A percentile compares a stretch with the other conserved stretches of the same genome.
Evolutionary conservation across 1,284 basidiomycete species (phyloP).

Genomic region (Ceratobasidium sp.): DNA sequence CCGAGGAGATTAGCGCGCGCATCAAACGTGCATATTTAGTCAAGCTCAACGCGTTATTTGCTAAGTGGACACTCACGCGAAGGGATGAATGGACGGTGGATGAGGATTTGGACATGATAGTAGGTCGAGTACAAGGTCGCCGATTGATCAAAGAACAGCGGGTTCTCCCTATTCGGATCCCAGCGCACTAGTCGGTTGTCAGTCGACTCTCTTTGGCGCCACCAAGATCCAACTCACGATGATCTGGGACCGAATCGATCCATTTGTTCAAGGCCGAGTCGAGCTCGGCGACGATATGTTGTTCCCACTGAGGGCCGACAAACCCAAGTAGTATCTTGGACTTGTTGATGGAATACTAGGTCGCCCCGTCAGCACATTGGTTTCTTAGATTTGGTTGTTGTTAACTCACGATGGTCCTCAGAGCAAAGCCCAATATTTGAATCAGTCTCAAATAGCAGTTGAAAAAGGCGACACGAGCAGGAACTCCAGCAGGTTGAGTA

Average conservation of each 20-base stretch:
- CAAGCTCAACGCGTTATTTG: neutral
- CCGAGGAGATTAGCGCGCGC: conserved; percentile 43
- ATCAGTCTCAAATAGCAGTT: conserved; percentile 72
- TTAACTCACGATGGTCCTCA: conserved; percentile 69
- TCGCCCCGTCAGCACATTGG: neutral
- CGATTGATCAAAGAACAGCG: conserved; percentile 71
- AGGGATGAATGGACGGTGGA: conserved; percentile 84
- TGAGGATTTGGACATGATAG: conserved; percentile 77
- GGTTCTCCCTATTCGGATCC: conserved; percentile 70
- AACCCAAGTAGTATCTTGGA: conserved; percentile 64
- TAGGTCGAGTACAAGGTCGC: conserved; percentile 69
- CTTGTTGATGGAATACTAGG: conserved; percentile 75
- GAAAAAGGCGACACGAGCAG: conserved; percentile 69
- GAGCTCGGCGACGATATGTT: conserved; percentile 74
- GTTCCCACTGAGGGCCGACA: conserved; percentile 68
- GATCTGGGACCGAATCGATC: conserved; percentile 74
- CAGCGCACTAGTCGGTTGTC: conserved; percentile 61
- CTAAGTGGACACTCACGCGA: conserved; percentile 50
- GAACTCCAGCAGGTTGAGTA: conserved; percentile 66
- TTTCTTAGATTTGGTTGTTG: neutral
- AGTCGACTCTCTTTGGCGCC: neutral
- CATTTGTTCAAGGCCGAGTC: conserved; percentile 76
- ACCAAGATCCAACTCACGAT: conserved; percentile 57
- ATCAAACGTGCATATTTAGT: conserved; percentile 49
- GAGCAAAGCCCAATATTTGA: conserved; percentile 71